phyloP scores from a whole-genome alignment of 805 yeast genomes.

The Saturnispora halmiae region DNA sequence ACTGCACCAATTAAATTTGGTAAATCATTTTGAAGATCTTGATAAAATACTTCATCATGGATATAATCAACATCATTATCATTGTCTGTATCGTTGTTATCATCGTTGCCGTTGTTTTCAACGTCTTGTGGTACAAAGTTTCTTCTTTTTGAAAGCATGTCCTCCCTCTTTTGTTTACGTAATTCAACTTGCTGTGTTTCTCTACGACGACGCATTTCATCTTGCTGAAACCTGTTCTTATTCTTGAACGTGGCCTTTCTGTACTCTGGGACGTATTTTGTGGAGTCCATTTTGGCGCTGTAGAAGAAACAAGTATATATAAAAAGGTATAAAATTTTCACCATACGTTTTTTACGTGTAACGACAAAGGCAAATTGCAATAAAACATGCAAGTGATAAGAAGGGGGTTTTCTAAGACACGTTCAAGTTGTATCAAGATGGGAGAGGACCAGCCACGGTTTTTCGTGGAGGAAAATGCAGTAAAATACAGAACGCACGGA shows the following conservation, averaged over 20 bases:
- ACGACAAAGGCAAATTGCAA: too few species aligned
- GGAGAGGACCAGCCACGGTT: slow-evolving; percentile 26
- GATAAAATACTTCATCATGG: slow-evolving; percentile 32
- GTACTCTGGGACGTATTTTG: slow-evolving; percentile 93
- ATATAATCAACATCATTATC: slow-evolving; percentile 37
- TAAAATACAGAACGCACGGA: slow-evolving; percentile 26
- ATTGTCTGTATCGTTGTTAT: slow-evolving; percentile 44
- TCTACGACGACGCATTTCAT: slow-evolving; percentile 95
- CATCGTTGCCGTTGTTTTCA: slow-evolving; percentile 15
- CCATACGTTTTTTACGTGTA: too few species aligned
- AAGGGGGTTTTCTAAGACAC: not conserved
- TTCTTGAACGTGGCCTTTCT: slow-evolving; percentile 95
- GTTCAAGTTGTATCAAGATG: slow-evolving; percentile 16
- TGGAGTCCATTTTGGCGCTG: slow-evolving; percentile 49
- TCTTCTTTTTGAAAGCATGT: slow-evolving; percentile 87
- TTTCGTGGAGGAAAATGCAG: slow-evolving; percentile 19
- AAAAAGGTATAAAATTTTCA: not conserved
- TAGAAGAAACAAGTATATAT: not conserved
- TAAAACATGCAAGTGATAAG: not conserved
- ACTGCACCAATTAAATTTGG: slow-evolving; percentile 82
- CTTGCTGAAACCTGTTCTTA: slow-evolving; percentile 87
- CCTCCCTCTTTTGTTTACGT: slow-evolving; percentile 94
- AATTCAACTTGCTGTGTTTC: slow-evolving; percentile 95
- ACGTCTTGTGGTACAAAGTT: slow-evolving; percentile 41
- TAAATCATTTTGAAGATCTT: slow-evolving; percentile 53